Evolutionary conservation across 805 yeast genomes (phyloP).

Genomic region (Kluyveromyces lactis): DNA sequence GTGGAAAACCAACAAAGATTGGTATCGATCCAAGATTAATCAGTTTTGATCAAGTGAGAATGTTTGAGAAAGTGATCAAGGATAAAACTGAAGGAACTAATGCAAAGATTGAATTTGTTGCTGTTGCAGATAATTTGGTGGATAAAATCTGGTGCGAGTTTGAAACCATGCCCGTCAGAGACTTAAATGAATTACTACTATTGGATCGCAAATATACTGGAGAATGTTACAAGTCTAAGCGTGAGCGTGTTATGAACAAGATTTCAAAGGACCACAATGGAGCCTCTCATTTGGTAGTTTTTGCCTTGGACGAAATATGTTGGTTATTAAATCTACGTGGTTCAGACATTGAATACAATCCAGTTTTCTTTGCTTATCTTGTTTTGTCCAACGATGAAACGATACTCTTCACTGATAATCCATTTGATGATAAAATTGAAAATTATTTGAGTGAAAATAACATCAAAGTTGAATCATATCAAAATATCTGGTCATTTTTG

Average conservation of each 20-base stretch:
- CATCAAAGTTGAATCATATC: constrained; percentile 47
- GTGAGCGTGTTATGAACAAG: constrained; percentile 35
- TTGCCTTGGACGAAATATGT: constrained; percentile 82
- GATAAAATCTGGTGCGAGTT: constrained; percentile 66
- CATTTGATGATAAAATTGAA: constrained; percentile 31
- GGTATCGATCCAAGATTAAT: constrained; percentile 82
- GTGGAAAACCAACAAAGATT: constrained; percentile 39
- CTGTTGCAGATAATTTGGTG: constrained; percentile 56
- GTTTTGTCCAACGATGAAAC: constrained; percentile 39
- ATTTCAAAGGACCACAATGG: constrained; percentile 26
- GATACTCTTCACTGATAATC: constrained; percentile 45
- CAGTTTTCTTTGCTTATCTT: constrained; percentile 69
- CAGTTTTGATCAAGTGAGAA: constrained; percentile 32
- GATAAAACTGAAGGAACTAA: constrained; percentile 19
- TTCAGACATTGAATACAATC: constrained; percentile 73
- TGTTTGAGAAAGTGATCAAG: constrained; percentile 25
- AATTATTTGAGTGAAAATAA: constrained; percentile 35
- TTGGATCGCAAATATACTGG: constrained; percentile 58
- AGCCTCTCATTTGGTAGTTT: constrained; percentile 45
- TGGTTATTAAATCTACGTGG: constrained; percentile 86
- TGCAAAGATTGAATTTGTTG: constrained; percentile 38
- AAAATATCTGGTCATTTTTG: constrained; percentile 41
- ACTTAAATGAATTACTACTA: constrained; percentile 40
- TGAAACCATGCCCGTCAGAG: constrained; percentile 55
- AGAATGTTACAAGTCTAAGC: constrained; percentile 49